Conservation (phyloP, 2,329 filamentous ascomycete species). For the Pezicula carpinea region DNA sequence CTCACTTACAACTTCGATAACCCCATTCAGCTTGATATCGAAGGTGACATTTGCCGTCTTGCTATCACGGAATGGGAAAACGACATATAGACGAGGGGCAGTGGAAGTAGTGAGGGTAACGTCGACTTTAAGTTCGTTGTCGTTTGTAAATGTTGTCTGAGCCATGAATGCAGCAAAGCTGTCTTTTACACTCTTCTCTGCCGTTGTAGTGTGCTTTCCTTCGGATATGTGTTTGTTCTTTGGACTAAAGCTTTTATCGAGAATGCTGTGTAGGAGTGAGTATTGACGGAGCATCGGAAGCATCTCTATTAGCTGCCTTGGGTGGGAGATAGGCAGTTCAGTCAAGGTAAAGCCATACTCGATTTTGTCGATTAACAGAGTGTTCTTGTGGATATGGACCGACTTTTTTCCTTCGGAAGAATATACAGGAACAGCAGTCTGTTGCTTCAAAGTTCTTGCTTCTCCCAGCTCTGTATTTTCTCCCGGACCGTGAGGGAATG, state of each 20-base stretch:
- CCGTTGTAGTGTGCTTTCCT: background rate
- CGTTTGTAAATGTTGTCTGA: slow-evolving; percentile 3
- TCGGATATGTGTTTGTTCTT: background rate
- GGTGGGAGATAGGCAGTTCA: slow-evolving; percentile 72
- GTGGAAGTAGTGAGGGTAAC: slow-evolving; percentile 26
- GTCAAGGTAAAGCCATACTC: slow-evolving; percentile 65
- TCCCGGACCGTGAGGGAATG: slow-evolving; percentile 41
- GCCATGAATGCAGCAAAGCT: slow-evolving; percentile 27
- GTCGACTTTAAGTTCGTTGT: slow-evolving; percentile 18
- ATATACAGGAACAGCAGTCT: slow-evolving; percentile 41
- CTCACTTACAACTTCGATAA: slow-evolving; percentile 23
- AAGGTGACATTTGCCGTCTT: slow-evolving; percentile 26
- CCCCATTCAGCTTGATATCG: slow-evolving; percentile 25
- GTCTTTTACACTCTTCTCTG: slow-evolving; percentile 18
- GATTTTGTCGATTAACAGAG: slow-evolving; percentile 65
- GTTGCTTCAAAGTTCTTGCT: slow-evolving; percentile 48
- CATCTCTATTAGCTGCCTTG: slow-evolving; percentile 68
- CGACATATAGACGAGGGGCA: slow-evolving; percentile 19
- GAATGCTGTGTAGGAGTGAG: slow-evolving; percentile 61
- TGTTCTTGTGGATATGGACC: slow-evolving; percentile 45
- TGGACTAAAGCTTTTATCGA: slow-evolving; percentile 56
- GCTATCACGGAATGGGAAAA: slow-evolving; percentile 21
- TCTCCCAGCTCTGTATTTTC: slow-evolving; percentile 50
- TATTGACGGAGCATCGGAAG: slow-evolving; percentile 75
- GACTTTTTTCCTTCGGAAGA: slow-evolving; percentile 19